phyloP scores from a whole-genome alignment of 2,329 filamentous ascomycete species.

The Aspergillus pseudoterreus region DNA sequence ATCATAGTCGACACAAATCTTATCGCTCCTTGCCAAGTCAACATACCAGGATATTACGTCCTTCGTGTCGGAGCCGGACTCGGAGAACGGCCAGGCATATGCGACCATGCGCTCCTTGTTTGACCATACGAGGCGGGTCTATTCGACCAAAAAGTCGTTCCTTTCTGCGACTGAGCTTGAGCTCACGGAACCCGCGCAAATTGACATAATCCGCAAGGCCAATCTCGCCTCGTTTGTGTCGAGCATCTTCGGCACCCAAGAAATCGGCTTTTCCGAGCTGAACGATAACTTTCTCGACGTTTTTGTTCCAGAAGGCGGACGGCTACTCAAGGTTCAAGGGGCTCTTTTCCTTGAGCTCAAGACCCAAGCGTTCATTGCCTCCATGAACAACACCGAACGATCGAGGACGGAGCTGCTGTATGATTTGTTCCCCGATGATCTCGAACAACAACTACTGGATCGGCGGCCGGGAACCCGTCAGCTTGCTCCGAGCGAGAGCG shows the following conservation, averaged over 20 bases:
- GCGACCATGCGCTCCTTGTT: constrained; percentile 59
- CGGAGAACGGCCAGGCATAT: constrained; percentile 59
- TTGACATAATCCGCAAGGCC: constrained; percentile 59
- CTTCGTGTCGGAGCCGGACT: constrained; percentile 54
- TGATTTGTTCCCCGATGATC: constrained; percentile 57
- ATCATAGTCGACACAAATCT: constrained; percentile 54
- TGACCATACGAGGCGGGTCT: constrained; percentile 61
- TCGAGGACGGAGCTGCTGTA: constrained; percentile 55
- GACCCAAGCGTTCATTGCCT: constrained; percentile 64
- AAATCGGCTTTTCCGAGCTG: constrained; percentile 61
- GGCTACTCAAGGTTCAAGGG: constrained; percentile 58
- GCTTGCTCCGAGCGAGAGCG: constrained; percentile 56
- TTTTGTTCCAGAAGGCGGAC: constrained; percentile 58
- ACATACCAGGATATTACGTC: constrained; percentile 55
- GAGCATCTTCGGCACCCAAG: constrained; percentile 60
- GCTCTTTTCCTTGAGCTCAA: constrained; percentile 62
- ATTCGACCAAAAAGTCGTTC: constrained; percentile 55
- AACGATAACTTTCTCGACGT: constrained; percentile 62
- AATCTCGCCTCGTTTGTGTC: constrained; percentile 64
- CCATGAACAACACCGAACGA: constrained; percentile 54
- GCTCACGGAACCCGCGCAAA: constrained; percentile 49
- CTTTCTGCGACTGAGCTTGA: constrained; percentile 52
- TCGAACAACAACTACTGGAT: constrained; percentile 52
- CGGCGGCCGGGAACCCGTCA: constrained; percentile 53
- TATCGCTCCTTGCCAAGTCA: constrained; percentile 55